Percentiles rank a stretch among this genome's conserved stretches.
phyloP scores from a whole-genome alignment of 1,284 basidiomycete genomes.

The Cryptococcus hybrid region DNA sequence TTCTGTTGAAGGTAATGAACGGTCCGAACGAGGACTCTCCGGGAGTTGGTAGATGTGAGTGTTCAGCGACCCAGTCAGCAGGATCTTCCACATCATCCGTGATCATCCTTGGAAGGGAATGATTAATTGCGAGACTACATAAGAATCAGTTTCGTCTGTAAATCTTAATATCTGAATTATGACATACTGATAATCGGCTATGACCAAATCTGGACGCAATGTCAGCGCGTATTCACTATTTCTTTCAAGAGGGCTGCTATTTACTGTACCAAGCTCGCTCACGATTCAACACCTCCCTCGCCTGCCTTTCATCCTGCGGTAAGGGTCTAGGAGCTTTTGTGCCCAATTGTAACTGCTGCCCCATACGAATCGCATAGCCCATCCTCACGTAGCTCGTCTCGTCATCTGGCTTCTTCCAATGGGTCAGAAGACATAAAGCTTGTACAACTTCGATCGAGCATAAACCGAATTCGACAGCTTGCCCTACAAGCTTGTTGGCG shows the following conservation, averaged over 20 bases:
- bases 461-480: constrained; percentile 46
- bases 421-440: constrained; percentile 45
- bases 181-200: constrained; percentile 29
- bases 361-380: constrained; percentile 44
- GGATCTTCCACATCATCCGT: constrained; percentile 25
- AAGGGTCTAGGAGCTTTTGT: constrained; percentile 29
- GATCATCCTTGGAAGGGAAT: constrained; percentile 29
- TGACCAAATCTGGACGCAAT: constrained; percentile 4
- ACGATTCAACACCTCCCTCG: constrained; percentile 29
- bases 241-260: neutral
- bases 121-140: constrained; percentile 24
- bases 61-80: constrained; percentile 30
- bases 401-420: constrained; percentile 51
- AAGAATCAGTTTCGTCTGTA: neutral
- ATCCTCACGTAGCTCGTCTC: constrained; percentile 42
- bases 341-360: constrained; percentile 45
- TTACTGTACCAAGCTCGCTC: constrained; percentile 33
- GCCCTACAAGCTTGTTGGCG: constrained; percentile 45
- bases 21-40: constrained; percentile 35
- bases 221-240: neutral
- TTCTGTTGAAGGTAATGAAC: constrained; percentile 25
- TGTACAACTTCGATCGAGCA: constrained; percentile 49
- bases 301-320: constrained; percentile 27
- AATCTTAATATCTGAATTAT: neutral
- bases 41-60: constrained; percentile 28